These are phyloP conservation scores for Erodium texanum DNA, from an alignment of 441 rosid species.

Conservation along the genomic window DNA sequence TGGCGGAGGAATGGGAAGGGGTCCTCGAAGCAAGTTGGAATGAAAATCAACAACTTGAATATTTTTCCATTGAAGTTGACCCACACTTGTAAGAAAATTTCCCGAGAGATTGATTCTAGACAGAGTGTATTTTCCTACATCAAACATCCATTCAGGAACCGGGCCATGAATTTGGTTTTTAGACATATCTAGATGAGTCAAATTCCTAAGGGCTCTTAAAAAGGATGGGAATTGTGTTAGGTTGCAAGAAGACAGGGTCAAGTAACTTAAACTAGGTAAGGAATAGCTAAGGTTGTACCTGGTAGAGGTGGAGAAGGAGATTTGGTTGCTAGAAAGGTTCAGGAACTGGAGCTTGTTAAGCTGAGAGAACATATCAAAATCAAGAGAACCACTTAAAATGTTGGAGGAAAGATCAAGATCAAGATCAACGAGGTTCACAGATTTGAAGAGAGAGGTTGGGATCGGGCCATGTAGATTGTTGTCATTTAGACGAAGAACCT, in stretches of 20 bases:
- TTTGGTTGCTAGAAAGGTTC: constrained; percentile 16
- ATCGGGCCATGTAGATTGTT: not conserved
- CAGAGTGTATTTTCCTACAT: not conserved
- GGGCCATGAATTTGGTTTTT: not conserved
- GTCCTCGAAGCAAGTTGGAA: not conserved
- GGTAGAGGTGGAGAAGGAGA: not conserved
- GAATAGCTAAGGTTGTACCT: not conserved
- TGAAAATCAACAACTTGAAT: not conserved
- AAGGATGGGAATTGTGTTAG: constrained; percentile 22
- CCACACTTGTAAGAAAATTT: not conserved
- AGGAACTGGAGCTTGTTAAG: not conserved
- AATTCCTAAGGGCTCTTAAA: constrained; percentile 4
- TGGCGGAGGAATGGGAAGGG: not conserved
- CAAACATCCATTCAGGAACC: not conserved
- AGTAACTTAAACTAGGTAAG: not conserved
- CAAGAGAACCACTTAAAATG: constrained; percentile 17
- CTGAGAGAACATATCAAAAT: not conserved
- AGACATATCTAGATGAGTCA: constrained; percentile 19
- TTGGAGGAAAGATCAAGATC: constrained; percentile 16
- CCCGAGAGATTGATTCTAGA: not conserved
- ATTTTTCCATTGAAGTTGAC: not conserved
- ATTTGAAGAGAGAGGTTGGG: not conserved
- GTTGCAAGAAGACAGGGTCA: constrained; percentile 24
- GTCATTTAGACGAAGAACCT: not conserved
- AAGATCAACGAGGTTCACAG: not conserved